Evolutionary conservation across 2,329 filamentous ascomycete genomes (phyloP).

Genomic region (Cladophialophora psammophila): DNA sequence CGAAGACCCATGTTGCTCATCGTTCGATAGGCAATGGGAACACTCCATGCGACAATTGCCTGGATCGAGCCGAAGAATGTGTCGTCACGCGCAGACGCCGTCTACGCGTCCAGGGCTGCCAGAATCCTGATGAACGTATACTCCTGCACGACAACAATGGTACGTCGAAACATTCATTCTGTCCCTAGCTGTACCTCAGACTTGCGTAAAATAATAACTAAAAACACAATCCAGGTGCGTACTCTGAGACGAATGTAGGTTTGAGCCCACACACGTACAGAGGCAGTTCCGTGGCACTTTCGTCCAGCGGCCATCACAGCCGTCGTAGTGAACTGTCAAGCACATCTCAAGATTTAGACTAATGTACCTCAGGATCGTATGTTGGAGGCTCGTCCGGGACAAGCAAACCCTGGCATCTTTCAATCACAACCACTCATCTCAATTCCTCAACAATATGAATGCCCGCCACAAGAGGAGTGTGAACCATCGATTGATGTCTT

Average conservation of each 20-base stretch:
- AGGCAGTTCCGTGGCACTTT: not conserved
- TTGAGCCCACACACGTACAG: not conserved
- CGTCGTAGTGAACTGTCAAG: too few species aligned
- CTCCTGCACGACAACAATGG: not conserved
- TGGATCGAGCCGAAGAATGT: slow-evolving; percentile 21
- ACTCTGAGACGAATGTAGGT: not conserved
- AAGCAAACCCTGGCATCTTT: not conserved
- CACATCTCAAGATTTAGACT: not conserved
- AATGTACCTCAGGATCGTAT: not conserved
- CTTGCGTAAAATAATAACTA: too few species aligned
- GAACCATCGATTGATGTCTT: not conserved
- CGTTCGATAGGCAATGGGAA: slow-evolving; percentile 19
- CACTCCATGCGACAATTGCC: slow-evolving; percentile 24
- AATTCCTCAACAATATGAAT: slow-evolving; percentile 2
- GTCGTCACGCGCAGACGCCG: slow-evolving; percentile 10
- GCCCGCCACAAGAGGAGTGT: not conserved
- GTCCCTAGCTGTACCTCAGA: not conserved
- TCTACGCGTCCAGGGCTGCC: slow-evolving; percentile 3
- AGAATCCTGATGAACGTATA: not conserved
- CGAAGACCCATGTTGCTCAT: not conserved
- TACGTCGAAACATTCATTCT: not conserved
- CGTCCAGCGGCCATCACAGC: not conserved
- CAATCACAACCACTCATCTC: not conserved
- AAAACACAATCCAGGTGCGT: not conserved
- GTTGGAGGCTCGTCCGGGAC: not conserved